These are phyloP conservation scores for Neurospora africana DNA, from an alignment of 495 filamentous ascomycete species.

Conservation along the genomic window DNA sequence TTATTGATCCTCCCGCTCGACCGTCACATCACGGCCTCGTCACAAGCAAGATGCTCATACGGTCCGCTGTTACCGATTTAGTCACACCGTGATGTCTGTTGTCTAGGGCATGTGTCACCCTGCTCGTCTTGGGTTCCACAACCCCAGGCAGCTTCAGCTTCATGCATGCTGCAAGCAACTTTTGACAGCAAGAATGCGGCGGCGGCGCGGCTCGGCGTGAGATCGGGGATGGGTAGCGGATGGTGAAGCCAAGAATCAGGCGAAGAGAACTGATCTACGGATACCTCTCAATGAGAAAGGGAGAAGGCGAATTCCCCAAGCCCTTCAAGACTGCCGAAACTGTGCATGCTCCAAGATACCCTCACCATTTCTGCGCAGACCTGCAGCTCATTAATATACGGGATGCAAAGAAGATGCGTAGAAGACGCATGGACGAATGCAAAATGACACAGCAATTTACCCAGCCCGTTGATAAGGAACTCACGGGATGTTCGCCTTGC, in stretches of 20 bases:
- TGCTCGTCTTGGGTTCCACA: not conserved
- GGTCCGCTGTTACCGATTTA: not conserved
- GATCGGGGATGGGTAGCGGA: not conserved
- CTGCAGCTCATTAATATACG: not conserved
- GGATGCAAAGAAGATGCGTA: not conserved
- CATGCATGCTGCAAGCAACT: not conserved
- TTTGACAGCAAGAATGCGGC: not conserved
- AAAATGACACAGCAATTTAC: not conserved
- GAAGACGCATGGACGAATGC: not conserved
- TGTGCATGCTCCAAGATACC: not conserved
- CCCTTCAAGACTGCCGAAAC: not conserved
- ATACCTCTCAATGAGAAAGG: not conserved
- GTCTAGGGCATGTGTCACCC: not conserved
- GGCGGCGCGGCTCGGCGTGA: not conserved
- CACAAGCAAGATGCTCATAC: not conserved
- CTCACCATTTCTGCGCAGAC: not conserved
- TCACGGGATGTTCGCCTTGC: not conserved
- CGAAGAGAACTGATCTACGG: not conserved
- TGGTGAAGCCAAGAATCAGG: not conserved
- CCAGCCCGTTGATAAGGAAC: not conserved
- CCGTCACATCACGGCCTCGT: not conserved
- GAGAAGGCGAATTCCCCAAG: not conserved
- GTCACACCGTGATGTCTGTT: not conserved
- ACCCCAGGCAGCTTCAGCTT: not conserved
- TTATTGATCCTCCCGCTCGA: not conserved